Conservation (phyloP, 2,329 filamentous ascomycete species). For the Didymella segeticola region DNA sequence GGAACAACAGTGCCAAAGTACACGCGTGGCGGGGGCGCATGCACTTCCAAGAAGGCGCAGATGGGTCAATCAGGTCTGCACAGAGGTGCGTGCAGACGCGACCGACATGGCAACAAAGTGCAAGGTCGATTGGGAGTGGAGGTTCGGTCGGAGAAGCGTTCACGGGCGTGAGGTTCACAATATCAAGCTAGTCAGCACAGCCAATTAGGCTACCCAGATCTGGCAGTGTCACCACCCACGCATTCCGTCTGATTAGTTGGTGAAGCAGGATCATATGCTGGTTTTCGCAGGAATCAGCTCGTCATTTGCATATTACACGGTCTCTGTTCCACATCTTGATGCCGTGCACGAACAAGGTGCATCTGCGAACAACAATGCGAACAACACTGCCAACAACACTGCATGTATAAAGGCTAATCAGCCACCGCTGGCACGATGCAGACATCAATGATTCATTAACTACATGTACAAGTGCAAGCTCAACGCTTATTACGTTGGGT, state of each 20-base stretch:
- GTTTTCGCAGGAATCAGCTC: neutral
- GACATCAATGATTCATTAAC: conserved; percentile 13
- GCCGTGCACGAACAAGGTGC: neutral
- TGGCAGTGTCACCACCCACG: conserved; percentile 41
- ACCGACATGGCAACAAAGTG: conserved; percentile 17
- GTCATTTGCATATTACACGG: neutral
- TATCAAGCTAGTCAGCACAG: conserved; percentile 44
- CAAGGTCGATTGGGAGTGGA: conserved; percentile 32
- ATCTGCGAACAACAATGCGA: neutral
- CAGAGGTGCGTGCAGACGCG: conserved; percentile 37
- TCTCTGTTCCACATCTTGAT: neutral
- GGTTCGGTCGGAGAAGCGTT: conserved; percentile 32
- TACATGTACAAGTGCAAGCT: neutral
- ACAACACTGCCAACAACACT: neutral
- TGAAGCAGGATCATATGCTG: neutral
- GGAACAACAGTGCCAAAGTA: conserved; percentile 45
- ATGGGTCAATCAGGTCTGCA: conserved; percentile 25
- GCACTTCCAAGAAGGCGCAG: conserved; percentile 20
- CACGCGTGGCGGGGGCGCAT: conserved; percentile 32
- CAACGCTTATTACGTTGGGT: conserved; percentile 20
- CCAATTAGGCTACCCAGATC: conserved; percentile 47
- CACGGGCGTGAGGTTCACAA: conserved; percentile 44
- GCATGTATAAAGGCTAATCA: neutral
- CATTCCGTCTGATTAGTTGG: conserved; percentile 27
- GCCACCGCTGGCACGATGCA: neutral